Percentiles rank a stretch among this genome's conserved stretches.
Conservation (phyloP, 2,329 filamentous ascomycete genomes). For the Colletotrichum sidae region DNA sequence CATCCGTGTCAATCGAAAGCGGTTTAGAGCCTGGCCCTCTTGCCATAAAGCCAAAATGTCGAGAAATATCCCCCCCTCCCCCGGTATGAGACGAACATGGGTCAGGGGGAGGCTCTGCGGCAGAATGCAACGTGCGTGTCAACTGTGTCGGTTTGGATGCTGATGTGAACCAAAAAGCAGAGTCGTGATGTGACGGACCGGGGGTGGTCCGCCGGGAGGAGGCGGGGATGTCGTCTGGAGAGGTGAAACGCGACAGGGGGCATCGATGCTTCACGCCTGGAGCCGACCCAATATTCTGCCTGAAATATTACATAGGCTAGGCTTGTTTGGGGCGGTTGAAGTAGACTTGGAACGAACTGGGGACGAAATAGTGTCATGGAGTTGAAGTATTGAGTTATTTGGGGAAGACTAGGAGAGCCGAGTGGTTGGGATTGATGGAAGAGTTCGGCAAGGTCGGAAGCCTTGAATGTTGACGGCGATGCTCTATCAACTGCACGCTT, state of each 20-base stretch:
- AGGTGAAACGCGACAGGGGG: conserved; percentile 23
- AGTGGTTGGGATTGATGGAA: neutral
- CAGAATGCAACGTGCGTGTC: neutral
- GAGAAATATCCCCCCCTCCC: neutral
- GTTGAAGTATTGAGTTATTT: neutral
- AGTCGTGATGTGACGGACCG: neutral
- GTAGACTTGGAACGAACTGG: neutral
- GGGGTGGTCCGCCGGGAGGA: conserved; percentile 14
- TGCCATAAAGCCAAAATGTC: conserved; percentile 10
- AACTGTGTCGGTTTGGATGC: conserved; percentile 7
- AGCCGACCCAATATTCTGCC: conserved; percentile 3
- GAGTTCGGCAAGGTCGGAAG: conserved; percentile 2
- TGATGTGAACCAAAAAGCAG: too few species aligned
- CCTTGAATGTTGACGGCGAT: conserved; percentile 1
- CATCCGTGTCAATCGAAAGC: neutral
- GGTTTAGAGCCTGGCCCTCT: neutral
- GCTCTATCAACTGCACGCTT: neutral
- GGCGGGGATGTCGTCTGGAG: conserved; percentile 19
- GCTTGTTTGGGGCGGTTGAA: neutral
- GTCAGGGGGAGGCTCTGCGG: conserved; percentile 6
- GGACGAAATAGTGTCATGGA: neutral
- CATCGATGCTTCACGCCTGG: neutral
- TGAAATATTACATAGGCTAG: neutral
- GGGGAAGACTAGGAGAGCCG: neutral
- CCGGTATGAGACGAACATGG: conserved; percentile 35